Evolutionary conservation across 1,139 yeast genomes (phyloP), one percentile per base, ranked within the genome.

Genomic region (Wickerhamomyces sp.): DNA sequence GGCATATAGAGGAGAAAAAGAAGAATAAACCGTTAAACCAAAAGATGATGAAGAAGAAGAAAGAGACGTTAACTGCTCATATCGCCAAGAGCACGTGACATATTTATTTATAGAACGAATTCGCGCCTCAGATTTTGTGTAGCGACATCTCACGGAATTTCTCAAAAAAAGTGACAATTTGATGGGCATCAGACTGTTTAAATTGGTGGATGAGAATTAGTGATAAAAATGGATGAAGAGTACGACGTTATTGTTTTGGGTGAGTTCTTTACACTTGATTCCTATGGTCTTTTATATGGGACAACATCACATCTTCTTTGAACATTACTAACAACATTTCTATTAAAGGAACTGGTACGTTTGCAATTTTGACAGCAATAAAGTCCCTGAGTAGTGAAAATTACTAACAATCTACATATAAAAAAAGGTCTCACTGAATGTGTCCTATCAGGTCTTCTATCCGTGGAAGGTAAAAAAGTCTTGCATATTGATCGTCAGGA

Each of bases 391-490:
- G 7, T 8, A 8, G 10, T 19, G 7, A 16, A 24, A 32, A 6
- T 13, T 9, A 20, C 28, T 16, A 24, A 19, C 23, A 31, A 13
- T 24, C 10, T 6, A 10, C n/a, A 13, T 15, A 11, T 20, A 23
- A 19, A 29, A 27, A 24, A 34, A 98, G 98, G 14, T 73, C n/a
- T 93, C 47, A 91, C 97, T 39, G 99, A 91, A 61, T 91, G 99
- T 68, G 82, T 93, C 43, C 75, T 91, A 36, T 87, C 96, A 2
- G 99, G 99, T 11, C 66, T 91, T 38, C 71, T 91, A 40, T 88
- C 97, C 11, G 96, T 89, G 12, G 98, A 91, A 57, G 95, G 97
- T 51, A 91, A 91, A 68, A 91, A 91, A 59, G 98, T 91, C 11
- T 72, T 91, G 40, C 98, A 91, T 62, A 88, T 91, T 49, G 99